These are phyloP conservation scores for Penicillium sclerotigenum DNA, from an alignment of 2,329 filamentous ascomycete species.

Conservation along the genomic window DNA sequence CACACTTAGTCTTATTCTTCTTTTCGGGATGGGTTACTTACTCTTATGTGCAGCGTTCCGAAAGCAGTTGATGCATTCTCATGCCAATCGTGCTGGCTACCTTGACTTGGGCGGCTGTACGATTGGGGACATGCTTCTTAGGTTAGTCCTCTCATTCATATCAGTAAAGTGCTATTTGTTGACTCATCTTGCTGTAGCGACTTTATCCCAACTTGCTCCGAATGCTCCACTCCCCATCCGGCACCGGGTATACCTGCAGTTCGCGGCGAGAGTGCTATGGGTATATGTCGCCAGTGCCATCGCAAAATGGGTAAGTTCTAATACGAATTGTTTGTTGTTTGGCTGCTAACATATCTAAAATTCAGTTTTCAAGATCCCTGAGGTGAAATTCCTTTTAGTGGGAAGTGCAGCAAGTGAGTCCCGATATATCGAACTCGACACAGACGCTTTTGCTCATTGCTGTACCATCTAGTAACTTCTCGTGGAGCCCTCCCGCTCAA, in stretches of 20 bases:
- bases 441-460: conserved; percentile 3
- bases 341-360: not conserved
- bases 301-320: conserved; percentile 62
- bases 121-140: conserved; percentile 71
- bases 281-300: conserved; percentile 77
- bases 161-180: not conserved
- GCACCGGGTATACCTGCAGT: conserved; percentile 66
- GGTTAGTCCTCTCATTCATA: conserved; percentile 39
- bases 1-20: not conserved
- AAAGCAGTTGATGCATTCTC: conserved; percentile 67
- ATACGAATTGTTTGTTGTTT: not conserved
- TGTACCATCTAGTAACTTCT: conserved; percentile 23
- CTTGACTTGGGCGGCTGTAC: conserved; percentile 73
- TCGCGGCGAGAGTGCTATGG: conserved; percentile 67
- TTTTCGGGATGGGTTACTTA: not conserved
- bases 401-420: conserved; percentile 53
- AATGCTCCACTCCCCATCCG: conserved; percentile 67
- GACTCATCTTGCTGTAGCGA: conserved; percentile 50
- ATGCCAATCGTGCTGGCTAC: conserved; percentile 73
- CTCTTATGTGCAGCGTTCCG: conserved; percentile 50
- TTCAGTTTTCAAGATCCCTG: conserved; percentile 67
- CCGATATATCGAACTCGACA: not conserved
- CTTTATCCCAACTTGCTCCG: conserved; percentile 73
- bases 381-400: conserved; percentile 73
- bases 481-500: conserved; percentile 31